Evolutionary conservation across 164 flowering plant genomes (phyloP).

Genomic region (Paratinospora sagittata): DNA sequence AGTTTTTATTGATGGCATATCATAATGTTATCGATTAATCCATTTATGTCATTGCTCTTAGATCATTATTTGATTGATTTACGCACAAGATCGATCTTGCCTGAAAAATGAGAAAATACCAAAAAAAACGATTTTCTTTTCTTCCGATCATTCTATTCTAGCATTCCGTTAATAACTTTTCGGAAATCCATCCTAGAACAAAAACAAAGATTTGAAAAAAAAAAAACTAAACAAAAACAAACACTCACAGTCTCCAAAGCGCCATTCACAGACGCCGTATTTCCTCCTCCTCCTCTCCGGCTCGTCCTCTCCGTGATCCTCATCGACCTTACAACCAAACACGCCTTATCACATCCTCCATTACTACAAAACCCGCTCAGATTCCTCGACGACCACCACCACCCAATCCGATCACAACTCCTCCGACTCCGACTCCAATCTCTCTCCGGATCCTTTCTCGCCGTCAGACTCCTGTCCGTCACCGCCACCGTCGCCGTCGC

Average conservation of each 20-base stretch:
- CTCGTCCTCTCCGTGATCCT: conserved; percentile 16
- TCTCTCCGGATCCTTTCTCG: conserved; percentile 4
- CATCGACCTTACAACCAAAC: conserved; percentile 18
- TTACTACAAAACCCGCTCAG: conserved; percentile 3
- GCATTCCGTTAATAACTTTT: no score
- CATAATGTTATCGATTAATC: no score
- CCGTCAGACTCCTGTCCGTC: background rate
- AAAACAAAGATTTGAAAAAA: no score
- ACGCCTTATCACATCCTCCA: background rate
- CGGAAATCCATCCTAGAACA: no score
- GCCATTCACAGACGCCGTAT: conserved; percentile 14
- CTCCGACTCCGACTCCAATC: conserved; percentile 1
- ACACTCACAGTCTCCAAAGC: conserved; percentile 16
- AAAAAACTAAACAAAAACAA: background rate
- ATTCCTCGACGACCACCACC: conserved; percentile 8
- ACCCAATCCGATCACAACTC: conserved; percentile 11
- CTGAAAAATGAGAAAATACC: no score
- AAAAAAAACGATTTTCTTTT: no score
- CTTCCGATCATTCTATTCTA: no score
- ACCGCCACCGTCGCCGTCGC: background rate
- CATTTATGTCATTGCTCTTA: no score
- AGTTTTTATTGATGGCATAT: no score
- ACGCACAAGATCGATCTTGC: no score
- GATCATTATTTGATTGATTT: no score
- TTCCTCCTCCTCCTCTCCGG: background rate